Evolutionary conservation across 1,284 basidiomycete genomes (phyloP), one percentile per base, ranked within the genome.

Genomic region (Ustilago shanxiensis): DNA sequence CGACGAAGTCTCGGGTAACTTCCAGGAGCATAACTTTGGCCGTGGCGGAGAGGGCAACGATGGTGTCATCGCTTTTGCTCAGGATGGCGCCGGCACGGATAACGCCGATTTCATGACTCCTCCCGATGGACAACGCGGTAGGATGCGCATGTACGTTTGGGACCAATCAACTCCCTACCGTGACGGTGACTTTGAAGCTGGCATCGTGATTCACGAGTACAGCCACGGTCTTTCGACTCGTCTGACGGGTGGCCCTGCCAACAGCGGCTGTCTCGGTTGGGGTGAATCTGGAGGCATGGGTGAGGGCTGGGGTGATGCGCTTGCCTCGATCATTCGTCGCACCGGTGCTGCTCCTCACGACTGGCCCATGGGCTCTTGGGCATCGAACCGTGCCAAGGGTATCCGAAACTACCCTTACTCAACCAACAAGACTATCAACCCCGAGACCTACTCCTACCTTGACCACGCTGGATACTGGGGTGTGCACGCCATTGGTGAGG

Each of bases 61-160:
- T 80, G 95, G 91, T 49, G 93, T 98, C 74, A 94, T 97, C 76
- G 91, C 94, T 61, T 96, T 96, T 82, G 95, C 95, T 1, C 95
- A 97, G 87, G 95, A 97, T 82, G 95, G 95, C 49, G 92, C 91
- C 24, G 95, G 95, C 3, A 95, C 66, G 18, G 73, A 79, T 71
- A 87, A 88, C 75, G 88, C 88, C 76, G 89, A 90, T 86, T 89
- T 90, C 68, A 88, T 88, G 81, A 90, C 89, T 5, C 87, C 86
- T 50, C 87, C 84, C 5, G 87, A 87, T 61, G 88, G 89, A 50
- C 90, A 91, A 88, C 91, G 92, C 80, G 93, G 93, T 10, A 91
- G 93, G 67, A 95, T 95, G 93, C 90, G 95, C 79, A 98, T 98
- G 96, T 98, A 96, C 88, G 88, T 95, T 51, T 98, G 95, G 95